These are phyloP conservation scores for Ehretia macrophylla DNA, from an alignment of 257 asterid genomes.

Conservation along the genomic window DNA sequence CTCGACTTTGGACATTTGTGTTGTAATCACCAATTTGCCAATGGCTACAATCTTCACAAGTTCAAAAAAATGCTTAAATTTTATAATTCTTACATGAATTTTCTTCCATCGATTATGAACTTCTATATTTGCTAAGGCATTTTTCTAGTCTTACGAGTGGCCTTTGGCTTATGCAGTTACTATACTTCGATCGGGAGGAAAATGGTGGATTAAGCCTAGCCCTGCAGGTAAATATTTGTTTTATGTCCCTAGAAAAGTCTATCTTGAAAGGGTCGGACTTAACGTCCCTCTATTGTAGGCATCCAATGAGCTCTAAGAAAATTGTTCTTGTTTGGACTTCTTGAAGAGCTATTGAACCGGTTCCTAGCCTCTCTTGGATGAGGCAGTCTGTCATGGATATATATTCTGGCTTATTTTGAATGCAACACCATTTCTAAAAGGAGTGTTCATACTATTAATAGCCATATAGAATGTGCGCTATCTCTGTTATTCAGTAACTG, in stretches of 20 bases:
- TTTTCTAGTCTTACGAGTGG: neutral
- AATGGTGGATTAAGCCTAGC: constrained; percentile 88
- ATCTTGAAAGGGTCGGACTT: neutral
- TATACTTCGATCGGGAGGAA: constrained; percentile 85
- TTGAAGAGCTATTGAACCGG: too few species aligned
- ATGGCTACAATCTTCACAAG: neutral
- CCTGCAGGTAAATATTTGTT: constrained; percentile 55
- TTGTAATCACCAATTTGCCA: neutral
- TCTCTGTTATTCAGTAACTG: too few species aligned
- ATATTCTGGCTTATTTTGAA: too few species aligned
- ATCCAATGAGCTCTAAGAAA: neutral
- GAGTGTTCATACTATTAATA: too few species aligned
- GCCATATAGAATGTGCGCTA: too few species aligned
- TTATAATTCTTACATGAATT: neutral
- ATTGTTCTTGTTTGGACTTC: too few species aligned
- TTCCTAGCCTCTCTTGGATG: too few species aligned
- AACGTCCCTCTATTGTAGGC: neutral
- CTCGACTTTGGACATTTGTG: too few species aligned
- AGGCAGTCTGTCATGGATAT: too few species aligned
- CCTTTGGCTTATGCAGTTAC: constrained; percentile 49
- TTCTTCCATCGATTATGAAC: neutral
- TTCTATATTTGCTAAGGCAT: neutral
- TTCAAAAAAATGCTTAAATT: neutral
- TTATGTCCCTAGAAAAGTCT: constrained; percentile 7
- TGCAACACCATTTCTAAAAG: too few species aligned